These are phyloP conservation scores for Sporothrix globosa DNA, from an alignment of 2,329 filamentous ascomycete genomes.

Conservation along the genomic window DNA sequence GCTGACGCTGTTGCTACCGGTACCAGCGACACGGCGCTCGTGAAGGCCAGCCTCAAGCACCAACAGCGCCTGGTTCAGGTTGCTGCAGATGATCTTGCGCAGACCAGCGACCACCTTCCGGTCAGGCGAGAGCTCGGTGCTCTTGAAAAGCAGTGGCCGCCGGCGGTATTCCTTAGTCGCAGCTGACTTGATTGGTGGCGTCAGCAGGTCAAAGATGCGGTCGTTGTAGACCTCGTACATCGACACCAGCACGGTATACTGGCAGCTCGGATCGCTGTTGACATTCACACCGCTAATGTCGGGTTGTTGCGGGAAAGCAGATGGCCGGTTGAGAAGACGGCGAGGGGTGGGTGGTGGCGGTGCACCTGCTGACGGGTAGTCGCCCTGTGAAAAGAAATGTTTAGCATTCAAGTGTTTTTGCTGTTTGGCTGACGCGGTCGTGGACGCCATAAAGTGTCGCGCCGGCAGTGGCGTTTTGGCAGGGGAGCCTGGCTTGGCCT, in stretches of 20 bases:
- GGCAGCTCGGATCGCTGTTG: constrained; percentile 67
- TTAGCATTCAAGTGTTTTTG: constrained; percentile 53
- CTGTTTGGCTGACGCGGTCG: constrained; percentile 48
- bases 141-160: constrained; percentile 87
- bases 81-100: constrained; percentile 84
- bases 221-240: constrained; percentile 99
- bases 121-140: constrained; percentile 83
- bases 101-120: constrained; percentile 93
- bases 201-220: constrained; percentile 90
- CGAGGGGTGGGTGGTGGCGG: constrained; percentile 60
- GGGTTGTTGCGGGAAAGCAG: constrained; percentile 72
- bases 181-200: constrained; percentile 61
- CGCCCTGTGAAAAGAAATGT: constrained; percentile 51
- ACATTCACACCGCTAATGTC: constrained; percentile 73
- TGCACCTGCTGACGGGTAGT: constrained; percentile 41
- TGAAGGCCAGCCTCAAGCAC: constrained; percentile 87
- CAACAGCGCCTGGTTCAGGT: constrained; percentile 79
- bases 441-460: constrained; percentile 52
- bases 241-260: constrained; percentile 87
- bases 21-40: constrained; percentile 85
- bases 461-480: constrained; percentile 36
- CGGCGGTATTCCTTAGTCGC: constrained; percentile 71
- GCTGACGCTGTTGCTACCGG: constrained; percentile 88
- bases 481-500: neutral
- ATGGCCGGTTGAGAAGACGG: constrained; percentile 68